A percentile compares a stretch with the other conserved stretches of the same genome.
Conservation (phyloP, 768 basidiomycete genomes). For the Termitomyces eurrhizus region DNA sequence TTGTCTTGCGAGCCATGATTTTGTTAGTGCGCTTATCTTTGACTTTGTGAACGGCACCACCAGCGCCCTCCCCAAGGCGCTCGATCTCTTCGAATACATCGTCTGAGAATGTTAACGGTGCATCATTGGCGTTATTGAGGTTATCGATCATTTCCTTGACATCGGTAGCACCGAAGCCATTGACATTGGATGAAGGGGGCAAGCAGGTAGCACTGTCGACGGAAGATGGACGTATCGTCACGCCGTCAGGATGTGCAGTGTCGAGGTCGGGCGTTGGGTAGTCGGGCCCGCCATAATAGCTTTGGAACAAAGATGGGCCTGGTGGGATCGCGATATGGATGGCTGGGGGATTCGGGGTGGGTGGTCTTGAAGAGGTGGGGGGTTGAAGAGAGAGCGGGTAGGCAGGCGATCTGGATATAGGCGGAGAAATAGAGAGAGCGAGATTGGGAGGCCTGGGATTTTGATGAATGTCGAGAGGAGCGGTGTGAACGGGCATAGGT, state of each 20-base stretch:
- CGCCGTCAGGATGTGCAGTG: constrained; percentile 31
- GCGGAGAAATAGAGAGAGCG: constrained; percentile 8
- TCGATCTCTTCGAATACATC: constrained; percentile 69
- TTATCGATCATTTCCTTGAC: constrained; percentile 35
- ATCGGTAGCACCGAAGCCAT: constrained; percentile 28
- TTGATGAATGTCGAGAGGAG: constrained; percentile 27
- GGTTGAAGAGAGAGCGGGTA: constrained; percentile 25
- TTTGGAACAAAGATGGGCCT: constrained; percentile 30
- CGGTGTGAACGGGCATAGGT: constrained; percentile 22
- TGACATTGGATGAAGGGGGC: constrained; percentile 25
- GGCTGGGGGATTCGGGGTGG: constrained; percentile 26
- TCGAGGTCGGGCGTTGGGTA: constrained; percentile 17
- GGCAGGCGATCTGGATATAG: constrained; percentile 27
- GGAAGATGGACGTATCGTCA: constrained; percentile 39
- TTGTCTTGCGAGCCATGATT: constrained; percentile 93
- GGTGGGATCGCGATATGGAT: constrained; percentile 29
- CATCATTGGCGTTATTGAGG: constrained; percentile 32
- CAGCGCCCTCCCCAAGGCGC: constrained; percentile 91
- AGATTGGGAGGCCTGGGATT: constrained; percentile 17
- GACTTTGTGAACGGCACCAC: constrained; percentile 95
- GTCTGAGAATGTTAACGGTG: constrained; percentile 54
- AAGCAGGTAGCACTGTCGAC: constrained; percentile 23
- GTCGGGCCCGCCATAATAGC: constrained; percentile 41
- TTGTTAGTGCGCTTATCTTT: constrained; percentile 73
- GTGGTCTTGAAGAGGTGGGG: constrained; percentile 22